Evolutionary conservation across 1,139 yeast genomes (phyloP), one percentile per base, ranked within the genome.

Genomic region (Yarrowia galli): DNA sequence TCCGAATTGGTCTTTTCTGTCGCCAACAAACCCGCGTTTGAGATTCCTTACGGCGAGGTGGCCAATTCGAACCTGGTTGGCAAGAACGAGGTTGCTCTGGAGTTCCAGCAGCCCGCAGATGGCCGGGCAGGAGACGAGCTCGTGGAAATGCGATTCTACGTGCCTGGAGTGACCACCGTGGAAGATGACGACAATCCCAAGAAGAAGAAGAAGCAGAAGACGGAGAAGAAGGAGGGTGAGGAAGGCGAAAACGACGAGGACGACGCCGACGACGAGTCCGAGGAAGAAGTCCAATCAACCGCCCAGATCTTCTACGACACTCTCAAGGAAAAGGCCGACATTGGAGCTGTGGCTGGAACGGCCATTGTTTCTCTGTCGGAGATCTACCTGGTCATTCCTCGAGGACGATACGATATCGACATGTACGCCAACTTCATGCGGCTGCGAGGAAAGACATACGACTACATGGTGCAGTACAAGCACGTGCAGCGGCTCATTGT

Each of bases 341-440:
- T 95, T 76, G 98, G 98, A 38, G 96, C 89, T 78, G 96, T 89
- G 68, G 91, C 97, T 0, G 99, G 98, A 56, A 97, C 93, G 73
- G 96, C 97, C n/a, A 90, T 96, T 77, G 98, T 92, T 3, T 89
- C 98, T 5, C 92, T 95, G 81, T 87, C 91, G 67, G 98, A 93
- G 75, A 89, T 92, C 13, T 84, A 95, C 76, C 92, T 95, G 84
- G 86, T 96, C 70, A 96, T 99, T 0, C 99, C 99, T 74, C 76
- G 83, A 84, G 99, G 99, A 74, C 95, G 99, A 79, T 95, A 93
- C 79, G 99, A 96, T 78, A 90, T 95, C 74, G 98, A 93, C 78
- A 89, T 95, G 89, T 95, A 91, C 79, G 88, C 92, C 56, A 86
- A 87, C 35, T 91, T 96, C 56, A 86, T 96, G 79, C 88, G 99